Base-by-base conservation (phyloP, 208 protist genomes). In the Leishmania turanica region DNA sequence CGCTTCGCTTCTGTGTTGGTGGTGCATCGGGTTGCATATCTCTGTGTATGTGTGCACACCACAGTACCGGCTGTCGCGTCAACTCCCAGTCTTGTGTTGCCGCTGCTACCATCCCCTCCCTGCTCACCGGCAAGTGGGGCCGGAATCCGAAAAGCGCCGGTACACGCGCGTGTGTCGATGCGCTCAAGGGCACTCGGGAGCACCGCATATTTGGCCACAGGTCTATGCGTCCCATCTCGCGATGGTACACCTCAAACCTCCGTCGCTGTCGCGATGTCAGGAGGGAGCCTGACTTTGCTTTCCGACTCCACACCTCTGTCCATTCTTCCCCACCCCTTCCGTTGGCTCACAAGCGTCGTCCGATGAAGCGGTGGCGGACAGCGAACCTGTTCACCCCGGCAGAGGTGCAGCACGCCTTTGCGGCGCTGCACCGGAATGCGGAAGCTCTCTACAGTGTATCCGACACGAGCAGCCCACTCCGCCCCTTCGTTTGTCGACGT, bases 361-460 rank as follows among this genome's bases (percentile, higher is more conserved):
- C 47, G 51, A 87, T 85, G 84, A 75, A 76, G 53, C 77, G 21
- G 77, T 90, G 74, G 66, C 77, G 34, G 37, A 58, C 86, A 69
- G 51, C 47, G 54, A 31, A 70, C 8, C 83, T 85, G 24, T 94
- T 91, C 74, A 72, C 81, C 15, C 74, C 42, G 5, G 27, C 79
- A 1, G 91, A 94, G 58, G 80, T 86, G 45, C 31, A 54, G 9
- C 79, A 86, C 5, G 91, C 91, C 21, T 94, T 86, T 66, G 84
- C 85, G 9, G 86, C 87, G 17, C 70, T 94, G 56, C 75, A 73
- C 27, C 65, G 85, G 4, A 51, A 75, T 62, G 45, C 42, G 24
- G 75, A 58, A 19, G 13, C 31, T 21, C 76, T 77, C 45, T 82
- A 76, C 11, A 40, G 19, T 65, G 15, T 27, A 31, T 40, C 47